These are phyloP conservation scores for Eimeria brunetti DNA, from an alignment of 169 alveolate species.

Conservation along the genomic window DNA sequence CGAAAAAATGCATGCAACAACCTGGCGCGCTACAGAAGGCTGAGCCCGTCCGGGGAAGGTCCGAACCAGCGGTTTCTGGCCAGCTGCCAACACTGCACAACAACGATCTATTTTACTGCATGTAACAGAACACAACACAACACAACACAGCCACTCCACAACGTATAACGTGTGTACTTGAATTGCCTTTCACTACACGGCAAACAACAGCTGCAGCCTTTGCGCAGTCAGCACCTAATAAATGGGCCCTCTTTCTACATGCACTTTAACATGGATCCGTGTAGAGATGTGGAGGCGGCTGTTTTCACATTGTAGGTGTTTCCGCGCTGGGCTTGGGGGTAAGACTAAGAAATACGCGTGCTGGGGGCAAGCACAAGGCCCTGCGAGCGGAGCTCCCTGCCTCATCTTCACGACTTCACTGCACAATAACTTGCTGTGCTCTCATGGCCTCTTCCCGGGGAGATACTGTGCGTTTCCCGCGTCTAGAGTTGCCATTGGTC, in stretches of 20 bases:
- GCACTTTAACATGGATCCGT: neutral
- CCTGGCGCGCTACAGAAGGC: conserved; percentile 31
- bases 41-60: neutral
- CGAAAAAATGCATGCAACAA: conserved; percentile 4
- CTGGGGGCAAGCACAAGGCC: neutral
- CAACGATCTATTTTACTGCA: conserved; percentile 5
- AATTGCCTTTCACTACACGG: conserved; percentile 22
- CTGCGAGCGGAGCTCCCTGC: conserved; percentile 16
- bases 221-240: conserved; percentile 31
- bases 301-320: neutral
- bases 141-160: conserved; percentile 37
- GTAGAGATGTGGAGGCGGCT: neutral
- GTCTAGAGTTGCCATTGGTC: conserved; percentile 53
- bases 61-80: conserved; percentile 1
- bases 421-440: conserved; percentile 58
- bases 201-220: conserved; percentile 32
- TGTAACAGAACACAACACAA: conserved; percentile 3
- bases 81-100: conserved; percentile 52
- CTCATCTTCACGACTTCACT: conserved; percentile 24
- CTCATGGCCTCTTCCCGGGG: conserved; percentile 32
- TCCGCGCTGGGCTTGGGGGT: neutral
- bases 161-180: neutral
- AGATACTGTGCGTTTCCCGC: conserved; percentile 55
- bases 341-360: no score
- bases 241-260: conserved; percentile 3